phyloP scores from a whole-genome alignment of 768 basidiomycete genomes.

The Mycena galericulata region DNA sequence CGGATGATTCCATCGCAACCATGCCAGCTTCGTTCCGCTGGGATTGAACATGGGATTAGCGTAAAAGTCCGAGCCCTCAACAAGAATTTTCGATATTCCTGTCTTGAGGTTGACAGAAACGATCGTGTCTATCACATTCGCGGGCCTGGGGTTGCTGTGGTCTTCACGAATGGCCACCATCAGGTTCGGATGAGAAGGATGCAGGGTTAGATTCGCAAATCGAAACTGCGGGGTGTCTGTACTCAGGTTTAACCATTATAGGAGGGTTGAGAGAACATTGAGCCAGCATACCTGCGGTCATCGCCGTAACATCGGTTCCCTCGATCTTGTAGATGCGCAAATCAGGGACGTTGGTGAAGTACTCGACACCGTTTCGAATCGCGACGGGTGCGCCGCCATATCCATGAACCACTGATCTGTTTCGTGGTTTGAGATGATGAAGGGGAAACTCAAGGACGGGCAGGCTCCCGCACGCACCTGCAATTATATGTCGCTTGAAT shows the following conservation, averaged over 20 bases:
- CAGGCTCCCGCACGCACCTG: neutral
- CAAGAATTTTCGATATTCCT: neutral
- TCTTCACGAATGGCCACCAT: conserved; percentile 20
- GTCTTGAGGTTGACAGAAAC: conserved; percentile 9
- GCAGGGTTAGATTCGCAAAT: conserved; percentile 13
- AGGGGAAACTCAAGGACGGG: neutral
- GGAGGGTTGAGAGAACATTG: neutral
- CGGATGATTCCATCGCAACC: conserved; percentile 23
- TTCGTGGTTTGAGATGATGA: neutral
- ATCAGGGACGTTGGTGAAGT: conserved; percentile 21
- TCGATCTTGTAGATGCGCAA: conserved; percentile 17
- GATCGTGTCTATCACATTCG: conserved; percentile 9
- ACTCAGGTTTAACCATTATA: neutral
- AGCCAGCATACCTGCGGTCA: conserved; percentile 6
- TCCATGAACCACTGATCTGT: conserved; percentile 15
- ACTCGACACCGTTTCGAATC: neutral
- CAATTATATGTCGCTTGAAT: neutral
- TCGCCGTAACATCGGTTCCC: neutral
- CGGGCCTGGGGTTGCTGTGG: neutral
- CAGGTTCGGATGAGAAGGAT: neutral
- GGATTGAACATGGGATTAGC: conserved; percentile 20
- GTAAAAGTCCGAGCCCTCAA: conserved; percentile 14
- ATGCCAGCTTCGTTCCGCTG: conserved; percentile 12
- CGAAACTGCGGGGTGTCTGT: conserved; percentile 8
- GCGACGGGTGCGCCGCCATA: conserved; percentile 8